Base-by-base conservation (phyloP, 495 filamentous ascomycete genomes). In the Annulohypoxylon nitens region DNA sequence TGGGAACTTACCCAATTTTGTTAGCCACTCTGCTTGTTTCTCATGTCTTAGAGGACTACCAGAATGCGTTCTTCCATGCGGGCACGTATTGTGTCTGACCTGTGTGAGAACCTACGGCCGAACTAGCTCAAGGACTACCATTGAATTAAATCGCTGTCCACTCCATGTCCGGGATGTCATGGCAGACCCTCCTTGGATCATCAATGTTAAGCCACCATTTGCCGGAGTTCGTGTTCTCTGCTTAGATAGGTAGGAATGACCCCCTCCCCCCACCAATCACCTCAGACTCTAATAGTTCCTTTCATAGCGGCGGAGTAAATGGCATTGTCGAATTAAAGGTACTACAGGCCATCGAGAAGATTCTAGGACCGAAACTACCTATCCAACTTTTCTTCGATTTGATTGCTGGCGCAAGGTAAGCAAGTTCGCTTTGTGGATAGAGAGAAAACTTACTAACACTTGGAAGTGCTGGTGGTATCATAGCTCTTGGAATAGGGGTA, bases 11-110 rank as follows among this genome's bases (percentile, higher is more conserved):
- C 14, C 25, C 20, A 26, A 33, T 9, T 54, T 54, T 12, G 26
- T 54, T 0, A 54, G 50, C 50, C 50, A 54, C 25, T 54, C 50
- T n/a, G 50, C 50, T 54, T 54, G 50, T 10, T 54, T 54, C 50
- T 54, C 25, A 11, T 54, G 50, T 33, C 50, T 54, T 33, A 54
- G 50, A 54, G 50, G 50, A 33, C 14, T 54, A 33, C 50, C 50
- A 33, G 50, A 54, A n/a, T 54, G 50, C 25, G 50, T 54, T 54
- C 50, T 54, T 10, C 50, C 50, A 33, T 54, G 50, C 10, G 50
- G 50, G n/a, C 50, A 54, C 11, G 25, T 54, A 33, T 33, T 54
- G 18, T 54, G 50, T 25, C 50, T 54, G 10, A 26, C 8, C 4
- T 54, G 50, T 26, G 50, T 54, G 23, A 54, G n/a, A 6, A 54